phyloP scores from a whole-genome alignment of 768 basidiomycete species.

The Kwoniella europaea region DNA sequence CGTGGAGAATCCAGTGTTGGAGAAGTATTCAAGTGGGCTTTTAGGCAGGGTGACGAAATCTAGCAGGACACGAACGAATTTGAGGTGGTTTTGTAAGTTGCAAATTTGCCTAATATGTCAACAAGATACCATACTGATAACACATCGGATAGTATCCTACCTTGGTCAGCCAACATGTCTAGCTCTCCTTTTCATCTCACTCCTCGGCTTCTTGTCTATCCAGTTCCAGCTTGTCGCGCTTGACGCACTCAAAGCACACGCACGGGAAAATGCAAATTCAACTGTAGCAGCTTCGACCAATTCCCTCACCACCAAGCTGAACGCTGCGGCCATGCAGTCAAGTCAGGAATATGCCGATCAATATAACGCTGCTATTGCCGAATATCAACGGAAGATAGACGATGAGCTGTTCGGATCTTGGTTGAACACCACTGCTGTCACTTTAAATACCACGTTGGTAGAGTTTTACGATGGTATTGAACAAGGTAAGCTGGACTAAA shows the following conservation, averaged over 20 bases:
- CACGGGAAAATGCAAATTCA: conserved; percentile 67
- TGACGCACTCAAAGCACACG: conserved; percentile 72
- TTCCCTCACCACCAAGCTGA: conserved; percentile 64
- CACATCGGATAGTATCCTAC: conserved; percentile 65
- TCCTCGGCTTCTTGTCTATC: conserved; percentile 83
- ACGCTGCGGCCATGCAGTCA: conserved; percentile 80
- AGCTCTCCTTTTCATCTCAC: conserved; percentile 88
- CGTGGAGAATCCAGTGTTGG: conserved; percentile 55
- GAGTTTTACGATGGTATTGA: conserved; percentile 87
- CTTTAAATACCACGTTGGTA: conserved; percentile 83
- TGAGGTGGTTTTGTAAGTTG: conserved; percentile 76
- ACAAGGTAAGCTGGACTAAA: conserved; percentile 63
- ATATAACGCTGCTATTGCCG: conserved; percentile 73
- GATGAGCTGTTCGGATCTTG: conserved; percentile 83
- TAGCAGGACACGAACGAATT: conserved; percentile 65
- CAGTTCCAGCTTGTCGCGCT: conserved; percentile 84
- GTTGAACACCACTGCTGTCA: conserved; percentile 87
- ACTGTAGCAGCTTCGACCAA: conserved; percentile 65
- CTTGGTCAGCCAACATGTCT: conserved; percentile 89
- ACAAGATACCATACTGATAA: neutral
- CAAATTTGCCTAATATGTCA: neutral
- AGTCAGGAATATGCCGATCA: conserved; percentile 76
- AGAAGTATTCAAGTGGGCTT: conserved; percentile 45
- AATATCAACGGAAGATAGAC: conserved; percentile 77
- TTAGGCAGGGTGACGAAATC: conserved; percentile 33